Percentiles rank a stretch among this genome's conserved stretches.
phyloP scores from a whole-genome alignment of 805 yeast genomes.

The Candida tallmaniae region DNA sequence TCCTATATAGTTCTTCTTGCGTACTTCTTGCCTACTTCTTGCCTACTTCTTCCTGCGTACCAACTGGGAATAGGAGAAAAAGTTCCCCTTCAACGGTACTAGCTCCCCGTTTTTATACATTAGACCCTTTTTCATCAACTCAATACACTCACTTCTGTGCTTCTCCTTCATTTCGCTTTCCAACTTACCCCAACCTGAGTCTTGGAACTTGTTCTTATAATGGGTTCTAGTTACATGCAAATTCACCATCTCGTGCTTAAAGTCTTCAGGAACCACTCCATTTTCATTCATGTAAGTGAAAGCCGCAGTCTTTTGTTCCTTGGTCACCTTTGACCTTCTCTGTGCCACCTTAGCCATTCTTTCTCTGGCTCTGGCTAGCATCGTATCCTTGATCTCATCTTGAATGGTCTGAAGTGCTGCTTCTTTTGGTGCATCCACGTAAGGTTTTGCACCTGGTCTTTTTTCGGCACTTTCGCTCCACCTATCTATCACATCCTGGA shows the following conservation, averaged over 20 bases:
- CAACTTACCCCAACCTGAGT: conserved; percentile 22
- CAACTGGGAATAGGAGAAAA: not conserved
- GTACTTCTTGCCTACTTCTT: not conserved
- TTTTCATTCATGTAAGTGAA: conserved; percentile 2
- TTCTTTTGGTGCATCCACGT: not conserved
- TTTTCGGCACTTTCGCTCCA: conserved; percentile 9
- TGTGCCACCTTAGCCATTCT: not conserved
- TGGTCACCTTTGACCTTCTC: not conserved
- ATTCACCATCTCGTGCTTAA: conserved; percentile 13
- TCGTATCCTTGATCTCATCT: not conserved
- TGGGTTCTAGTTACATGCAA: conserved; percentile 8
- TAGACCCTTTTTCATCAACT: conserved; percentile 15
- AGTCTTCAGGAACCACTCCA: conserved; percentile 10
- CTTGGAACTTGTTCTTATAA: conserved; percentile 30
- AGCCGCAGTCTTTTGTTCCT: conserved; percentile 1
- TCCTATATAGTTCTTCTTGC: not conserved
- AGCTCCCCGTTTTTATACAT: conserved; percentile 10
- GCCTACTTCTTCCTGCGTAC: not conserved
- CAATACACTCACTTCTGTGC: conserved; percentile 23
- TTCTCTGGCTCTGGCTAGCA: too few species aligned
- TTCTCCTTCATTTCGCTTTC: conserved; percentile 22
- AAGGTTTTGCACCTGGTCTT: not conserved
- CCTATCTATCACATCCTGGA: conserved; percentile 14
- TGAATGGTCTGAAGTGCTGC: not conserved
- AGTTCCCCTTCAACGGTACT: conserved; percentile 6